Percentiles rank a stretch among this genome's conserved stretches.
Conservation (phyloP, 1,139 yeast species). For the Geotrichum aggregatum region DNA sequence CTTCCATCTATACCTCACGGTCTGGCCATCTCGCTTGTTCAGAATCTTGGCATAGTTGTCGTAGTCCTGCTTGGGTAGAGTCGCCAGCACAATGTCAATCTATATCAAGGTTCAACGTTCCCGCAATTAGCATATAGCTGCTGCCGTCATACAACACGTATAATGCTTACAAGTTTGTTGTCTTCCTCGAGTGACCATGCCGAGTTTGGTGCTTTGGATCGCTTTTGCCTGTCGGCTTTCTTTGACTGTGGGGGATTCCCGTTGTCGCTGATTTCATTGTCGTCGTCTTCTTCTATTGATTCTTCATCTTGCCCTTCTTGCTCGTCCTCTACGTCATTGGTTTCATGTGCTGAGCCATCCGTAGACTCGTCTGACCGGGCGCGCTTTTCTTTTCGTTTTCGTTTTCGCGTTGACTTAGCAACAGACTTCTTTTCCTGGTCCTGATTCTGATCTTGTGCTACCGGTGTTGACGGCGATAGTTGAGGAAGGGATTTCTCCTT, state of each 20-base stretch:
- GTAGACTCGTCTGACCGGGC: too few relatives aligned
- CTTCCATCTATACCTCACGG: slow-evolving; percentile 39
- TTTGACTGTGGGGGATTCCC: not conserved
- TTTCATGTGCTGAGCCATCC: too few relatives aligned
- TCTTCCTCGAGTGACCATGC: slow-evolving; percentile 57
- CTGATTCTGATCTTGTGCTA: too few relatives aligned
- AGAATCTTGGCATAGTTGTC: slow-evolving; percentile 36
- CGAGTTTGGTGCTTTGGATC: slow-evolving; percentile 49
- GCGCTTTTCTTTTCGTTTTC: too few relatives aligned
- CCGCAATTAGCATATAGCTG: slow-evolving; percentile 57
- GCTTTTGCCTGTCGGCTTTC: slow-evolving; percentile 8
- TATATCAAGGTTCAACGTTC: slow-evolving; percentile 34
- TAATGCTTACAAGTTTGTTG: slow-evolving; percentile 81
- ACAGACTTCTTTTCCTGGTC: too few relatives aligned
- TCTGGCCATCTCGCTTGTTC: slow-evolving; percentile 37
- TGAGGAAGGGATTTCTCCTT: too few relatives aligned
- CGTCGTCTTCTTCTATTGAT: slow-evolving; percentile 15
- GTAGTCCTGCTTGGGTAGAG: slow-evolving; percentile 38
- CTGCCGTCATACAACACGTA: too few relatives aligned
- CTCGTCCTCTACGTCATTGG: slow-evolving; percentile 10
- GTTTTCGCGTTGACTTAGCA: too few relatives aligned
- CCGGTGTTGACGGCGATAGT: too few relatives aligned
- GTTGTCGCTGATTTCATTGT: slow-evolving; percentile 1
- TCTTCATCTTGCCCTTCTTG: too few relatives aligned
- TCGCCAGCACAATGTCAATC: slow-evolving; percentile 34